These are phyloP conservation scores for Sporobolomyces roseus DNA, from an alignment of 768 basidiomycete genomes.

Conservation along the genomic window DNA sequence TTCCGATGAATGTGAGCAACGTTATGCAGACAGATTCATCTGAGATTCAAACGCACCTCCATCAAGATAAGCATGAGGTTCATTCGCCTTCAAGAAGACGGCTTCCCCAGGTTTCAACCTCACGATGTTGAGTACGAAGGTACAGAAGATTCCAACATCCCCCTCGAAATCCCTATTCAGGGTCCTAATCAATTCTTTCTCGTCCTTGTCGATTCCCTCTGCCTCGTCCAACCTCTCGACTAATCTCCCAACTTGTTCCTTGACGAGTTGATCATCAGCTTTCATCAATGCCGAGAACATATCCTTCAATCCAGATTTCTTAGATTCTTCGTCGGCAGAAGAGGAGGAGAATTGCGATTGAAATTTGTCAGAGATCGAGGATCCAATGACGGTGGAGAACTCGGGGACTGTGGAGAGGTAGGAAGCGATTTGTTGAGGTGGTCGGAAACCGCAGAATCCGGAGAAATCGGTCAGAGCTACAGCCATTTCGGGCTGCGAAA, in stretches of 20 bases:
- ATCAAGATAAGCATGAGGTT: slow-evolving; percentile 92
- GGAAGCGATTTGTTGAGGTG: slow-evolving; percentile 65
- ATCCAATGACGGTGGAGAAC: slow-evolving; percentile 62
- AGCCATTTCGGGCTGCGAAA: slow-evolving; percentile 81
- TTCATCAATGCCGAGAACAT: slow-evolving; percentile 84
- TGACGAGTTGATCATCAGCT: slow-evolving; percentile 58
- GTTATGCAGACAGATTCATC: not conserved
- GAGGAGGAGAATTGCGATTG: slow-evolving; percentile 57
- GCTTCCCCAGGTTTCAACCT: slow-evolving; percentile 75
- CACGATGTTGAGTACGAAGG: slow-evolving; percentile 82
- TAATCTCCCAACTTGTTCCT: slow-evolving; percentile 58
- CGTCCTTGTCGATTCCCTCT: slow-evolving; percentile 48
- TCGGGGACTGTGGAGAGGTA: slow-evolving; percentile 71
- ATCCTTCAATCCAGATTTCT: slow-evolving; percentile 55
- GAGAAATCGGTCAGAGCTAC: slow-evolving; percentile 85
- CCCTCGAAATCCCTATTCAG: slow-evolving; percentile 71
- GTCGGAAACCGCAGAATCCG: slow-evolving; percentile 89
- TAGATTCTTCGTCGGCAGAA: slow-evolving; percentile 47
- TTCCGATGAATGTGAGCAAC: not conserved
- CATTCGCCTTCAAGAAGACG: slow-evolving; percentile 90
- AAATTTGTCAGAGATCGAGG: slow-evolving; percentile 53
- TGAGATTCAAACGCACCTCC: slow-evolving; percentile 62
- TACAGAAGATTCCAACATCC: slow-evolving; percentile 90
- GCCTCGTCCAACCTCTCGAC: slow-evolving; percentile 58
- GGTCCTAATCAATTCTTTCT: slow-evolving; percentile 56